Percentiles rank a stretch among this genome's conserved stretches.
These are phyloP conservation scores for Wilcoxina mikolae DNA, from an alignment of 495 filamentous ascomycete species.

Conservation along the genomic window DNA sequence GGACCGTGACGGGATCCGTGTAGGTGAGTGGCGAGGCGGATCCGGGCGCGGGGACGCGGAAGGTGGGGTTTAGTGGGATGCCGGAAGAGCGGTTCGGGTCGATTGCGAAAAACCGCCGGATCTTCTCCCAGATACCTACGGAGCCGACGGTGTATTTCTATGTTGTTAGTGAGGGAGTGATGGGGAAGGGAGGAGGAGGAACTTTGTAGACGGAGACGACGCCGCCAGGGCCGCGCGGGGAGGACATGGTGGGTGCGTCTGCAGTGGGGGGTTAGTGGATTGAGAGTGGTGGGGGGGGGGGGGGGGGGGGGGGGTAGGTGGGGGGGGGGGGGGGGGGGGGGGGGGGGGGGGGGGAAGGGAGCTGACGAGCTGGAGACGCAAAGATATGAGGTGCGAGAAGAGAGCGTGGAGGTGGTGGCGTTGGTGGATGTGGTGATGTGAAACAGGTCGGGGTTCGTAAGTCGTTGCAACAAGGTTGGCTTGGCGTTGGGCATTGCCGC, in stretches of 20 bases:
- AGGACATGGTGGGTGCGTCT: neutral
- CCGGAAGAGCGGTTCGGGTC: conserved; percentile 84
- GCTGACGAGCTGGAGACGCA: too few species aligned
- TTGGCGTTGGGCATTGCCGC: too few species aligned
- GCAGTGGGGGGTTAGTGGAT: too few species aligned
- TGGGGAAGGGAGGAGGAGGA: neutral
- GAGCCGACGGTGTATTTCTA: conserved; percentile 98
- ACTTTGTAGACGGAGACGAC: conserved; percentile 11
- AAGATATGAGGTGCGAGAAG: too few species aligned
- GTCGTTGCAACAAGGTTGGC: too few species aligned
- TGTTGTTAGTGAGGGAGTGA: neutral
- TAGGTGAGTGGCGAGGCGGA: conserved; percentile 59
- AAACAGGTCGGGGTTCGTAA: too few species aligned
- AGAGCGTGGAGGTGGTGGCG: too few species aligned
- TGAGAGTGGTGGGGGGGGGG: too few species aligned
- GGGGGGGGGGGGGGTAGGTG: too few species aligned
- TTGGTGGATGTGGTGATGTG: too few species aligned
- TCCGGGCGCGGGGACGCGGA: conserved; percentile 76
- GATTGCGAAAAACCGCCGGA: conserved; percentile 63
- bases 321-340: too few species aligned
- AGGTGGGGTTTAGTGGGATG: conserved; percentile 83
- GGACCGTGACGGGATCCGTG: conserved; percentile 77
- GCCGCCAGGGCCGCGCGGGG: neutral
- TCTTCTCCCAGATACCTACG: conserved; percentile 69
- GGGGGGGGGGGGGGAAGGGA: too few species aligned